Evolutionary conservation across 345 rosid species (phyloP), one percentile per base, ranked within the genome.

Genomic region (Aquilaria yunnanensis): DNA sequence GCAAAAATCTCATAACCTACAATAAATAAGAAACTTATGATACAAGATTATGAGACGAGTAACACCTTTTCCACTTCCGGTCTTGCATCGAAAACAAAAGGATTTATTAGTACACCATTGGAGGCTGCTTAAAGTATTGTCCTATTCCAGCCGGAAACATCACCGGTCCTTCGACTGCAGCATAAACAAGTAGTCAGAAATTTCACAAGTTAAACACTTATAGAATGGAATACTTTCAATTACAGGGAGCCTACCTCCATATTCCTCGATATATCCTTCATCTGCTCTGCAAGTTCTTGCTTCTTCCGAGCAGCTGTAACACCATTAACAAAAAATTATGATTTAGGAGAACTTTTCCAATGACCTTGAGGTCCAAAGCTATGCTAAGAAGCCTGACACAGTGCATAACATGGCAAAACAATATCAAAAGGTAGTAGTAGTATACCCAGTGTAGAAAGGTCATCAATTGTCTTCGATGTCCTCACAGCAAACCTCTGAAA

Each of bases 401-500:
- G 29, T 2, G 54, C 3, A 54, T 2, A 2, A 14, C 31, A 14
- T 10, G 13, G 14, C 49, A 65, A 46, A 45, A 65, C 47, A 14
- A 13, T 14, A 57, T 4, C 12, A 45, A 34, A 8, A 10, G 31
- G 10, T 34, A 56, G 9, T 60, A 63, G 16, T 51, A 33, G 55
- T 74, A 14, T 55, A 87, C 92, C 89, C 23, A 77, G 60, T 55
- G 49, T 72, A 3, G 97, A 90, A 34, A 87, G 52, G 60, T 87
- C 83, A 59, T 87, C 95, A 9, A 90, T 80, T 73, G 47, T 80
- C 76, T 69, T 80, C 7, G 95, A 90, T 3, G 94, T 87, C 75
- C 89, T 85, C 62, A 89, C 96, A 23, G 96, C 94, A 81, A 90
- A 90, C 68, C 96, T 83, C 79, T 90, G 96, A 67, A 90, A 90